phyloP scores from a whole-genome alignment of 2,329 filamentous ascomycete genomes.

The Alternaria sp. region DNA sequence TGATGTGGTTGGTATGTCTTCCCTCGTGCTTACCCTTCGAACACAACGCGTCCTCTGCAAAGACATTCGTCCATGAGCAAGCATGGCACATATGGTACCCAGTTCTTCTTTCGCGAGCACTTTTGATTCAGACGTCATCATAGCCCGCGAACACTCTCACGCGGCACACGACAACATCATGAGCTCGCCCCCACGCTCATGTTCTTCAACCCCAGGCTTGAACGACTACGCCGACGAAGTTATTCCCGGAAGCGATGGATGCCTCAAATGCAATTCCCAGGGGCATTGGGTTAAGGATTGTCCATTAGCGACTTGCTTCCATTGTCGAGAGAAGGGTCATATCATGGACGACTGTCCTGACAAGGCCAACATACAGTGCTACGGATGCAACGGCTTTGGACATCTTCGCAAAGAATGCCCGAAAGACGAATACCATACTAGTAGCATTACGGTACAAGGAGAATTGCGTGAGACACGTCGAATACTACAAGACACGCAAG shows the following conservation, averaged over 20 bases:
- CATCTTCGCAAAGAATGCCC: neutral
- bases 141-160: neutral
- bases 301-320: neutral
- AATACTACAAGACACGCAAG: neutral
- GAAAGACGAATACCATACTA: accelerated
- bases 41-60: neutral
- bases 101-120: neutral
- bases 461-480: neutral
- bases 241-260: neutral
- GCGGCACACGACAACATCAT: neutral
- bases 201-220: neutral
- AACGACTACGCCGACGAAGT: neutral
- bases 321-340: neutral
- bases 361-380: neutral
- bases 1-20: neutral
- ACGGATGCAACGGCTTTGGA: neutral
- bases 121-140: neutral
- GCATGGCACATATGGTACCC: neutral
- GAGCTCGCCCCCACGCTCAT: neutral
- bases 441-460: neutral
- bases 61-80: neutral
- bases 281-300: neutral
- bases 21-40: neutral
- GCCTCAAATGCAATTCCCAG: neutral
- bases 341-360: neutral